Evolutionary conservation across 352 stramenopile species (phyloP).

Genomic region (Globisporangium cederbergense): DNA sequence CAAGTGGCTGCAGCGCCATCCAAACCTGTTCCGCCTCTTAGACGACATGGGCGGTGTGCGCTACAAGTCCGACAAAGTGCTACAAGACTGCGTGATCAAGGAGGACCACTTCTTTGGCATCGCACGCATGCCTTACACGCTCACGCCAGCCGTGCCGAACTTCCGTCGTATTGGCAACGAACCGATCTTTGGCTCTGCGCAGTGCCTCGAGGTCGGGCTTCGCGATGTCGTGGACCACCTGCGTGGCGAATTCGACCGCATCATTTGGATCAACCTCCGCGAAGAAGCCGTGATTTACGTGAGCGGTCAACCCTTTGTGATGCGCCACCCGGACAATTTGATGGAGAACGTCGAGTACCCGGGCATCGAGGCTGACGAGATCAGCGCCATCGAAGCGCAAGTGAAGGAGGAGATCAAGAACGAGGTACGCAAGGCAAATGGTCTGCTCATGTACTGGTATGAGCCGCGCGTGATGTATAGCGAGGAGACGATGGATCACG

Average conservation of each 20-base stretch:
- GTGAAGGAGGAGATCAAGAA: conserved; percentile 83
- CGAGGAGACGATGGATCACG: conserved; percentile 83
- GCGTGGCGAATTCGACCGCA: conserved; percentile 49
- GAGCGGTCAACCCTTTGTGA: conserved; percentile 76
- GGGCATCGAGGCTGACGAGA: conserved; percentile 87
- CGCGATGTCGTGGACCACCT: conserved; percentile 61
- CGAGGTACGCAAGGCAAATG: conserved; percentile 70
- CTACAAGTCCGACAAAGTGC: conserved; percentile 80
- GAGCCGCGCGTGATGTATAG: conserved; percentile 71
- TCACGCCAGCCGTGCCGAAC: conserved; percentile 79
- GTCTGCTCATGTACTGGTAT: conserved; percentile 85
- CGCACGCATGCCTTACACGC: conserved; percentile 51
- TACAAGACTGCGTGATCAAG: conserved; percentile 83
- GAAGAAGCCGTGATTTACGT: conserved; percentile 92
- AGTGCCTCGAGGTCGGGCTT: conserved; percentile 76
- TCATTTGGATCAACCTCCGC: conserved; percentile 89
- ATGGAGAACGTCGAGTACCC: conserved; percentile 88
- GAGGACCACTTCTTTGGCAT: conserved; percentile 89
- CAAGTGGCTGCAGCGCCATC: conserved; percentile 77
- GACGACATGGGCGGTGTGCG: conserved; percentile 75
- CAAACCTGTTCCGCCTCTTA: conserved; percentile 68
- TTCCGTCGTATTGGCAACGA: conserved; percentile 78
- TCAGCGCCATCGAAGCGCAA: conserved; percentile 77
- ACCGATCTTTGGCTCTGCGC: conserved; percentile 83
- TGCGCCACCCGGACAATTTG: conserved; percentile 75